Evolutionary conservation across 139 green algal genomes (phyloP), one percentile per base, ranked within the genome.

Genomic region (Micractinium conductrix): DNA sequence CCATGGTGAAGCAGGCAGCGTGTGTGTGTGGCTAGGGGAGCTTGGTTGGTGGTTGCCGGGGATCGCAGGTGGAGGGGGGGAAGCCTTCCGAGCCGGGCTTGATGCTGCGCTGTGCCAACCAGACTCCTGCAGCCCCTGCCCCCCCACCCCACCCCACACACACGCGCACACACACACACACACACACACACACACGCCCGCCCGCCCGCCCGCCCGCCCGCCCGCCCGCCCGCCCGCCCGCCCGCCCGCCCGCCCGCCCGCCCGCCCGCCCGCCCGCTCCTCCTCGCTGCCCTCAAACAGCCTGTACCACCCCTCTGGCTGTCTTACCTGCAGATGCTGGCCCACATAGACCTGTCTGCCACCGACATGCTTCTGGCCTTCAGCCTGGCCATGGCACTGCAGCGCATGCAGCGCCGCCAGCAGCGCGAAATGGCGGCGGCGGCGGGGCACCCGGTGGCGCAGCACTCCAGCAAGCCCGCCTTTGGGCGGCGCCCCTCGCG

Each of bases 321-420:
- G n/a, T n/a, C n/a, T 50, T 14, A 26, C 40, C 19, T 70, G 76
- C 86, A 92, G 89, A 80, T 93, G 63, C 88, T 93, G 81, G 86
- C 88, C 2, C 79, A 89, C 74, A 76, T 90, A 4, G 92, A 95
- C 73, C 69, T 93, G 55, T 88, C 84, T 0, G 60, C 88, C 38
- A 89, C 85, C 0, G 92, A 95, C 74, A 40, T 93, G 26, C 50
- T 92, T 40, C 81, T 88, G 16, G 84, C 88, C 8, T 92, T 93
- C 68, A 75, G 89, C 62, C 71, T 94, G 48, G 89, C 80, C 30
- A 81, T 76, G 26, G 80, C 58, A 21, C 84, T 92, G 60, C 80
- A 87, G 35, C 80, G 80, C 69, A 85, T 85, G 16, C 80, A 85
- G 69, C 69, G 80, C 26, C 50, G 38, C 2, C 30, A 17, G 78